Base-by-base conservation (phyloP, 163 green algal species). In the Smithsoniella earleae region DNA sequence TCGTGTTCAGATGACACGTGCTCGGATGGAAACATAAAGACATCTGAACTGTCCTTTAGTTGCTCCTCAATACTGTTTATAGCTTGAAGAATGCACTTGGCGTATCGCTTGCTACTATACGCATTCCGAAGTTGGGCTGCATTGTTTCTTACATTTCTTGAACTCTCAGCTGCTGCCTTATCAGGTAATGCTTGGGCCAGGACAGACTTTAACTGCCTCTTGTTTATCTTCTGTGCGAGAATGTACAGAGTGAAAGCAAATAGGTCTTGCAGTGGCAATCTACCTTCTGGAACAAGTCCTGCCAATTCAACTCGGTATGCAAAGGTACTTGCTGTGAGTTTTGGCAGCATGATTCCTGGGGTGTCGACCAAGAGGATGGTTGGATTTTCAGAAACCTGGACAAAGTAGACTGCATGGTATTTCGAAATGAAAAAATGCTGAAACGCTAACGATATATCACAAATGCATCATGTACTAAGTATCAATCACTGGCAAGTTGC, bases 241-340 rank as follows among this genome's bases (percentile, higher is more conserved):
- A 40, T 33, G 25, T 69, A 69, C 3, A 69, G 58, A 8, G 25
- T 69, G 58, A 69, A 69, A 3, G 58, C 58, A 69, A 69, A 69
- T 16, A 69, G 5, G 5, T 69, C 58, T 36, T 3, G 25, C n/a
- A 69, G 58, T 13, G 20, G 27, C 27, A 69, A 30, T 16, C 34
- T 30, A 6, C 30, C 43, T 33, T 69, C 58, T 33, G 38, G 58
- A 30, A 69, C 58, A 30, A 69, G 58, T 3, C 58, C 58, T 16
- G 58, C 58, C 3, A 69, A 13, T 13, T 30, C 58, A 69, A 69
- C 58, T 16, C 58, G 58, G 25, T 69, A 69, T 4, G 58, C 58
- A 34, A 69, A 69, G 5, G 34, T n/a, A 13, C 27, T 43, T 36
- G 31, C 58, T 36, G 8, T 36, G 8, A 69, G 58, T 33, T 38